Evolutionary conservation across 257 asterid species (phyloP).

Genomic region (Solanum paucissectum): DNA sequence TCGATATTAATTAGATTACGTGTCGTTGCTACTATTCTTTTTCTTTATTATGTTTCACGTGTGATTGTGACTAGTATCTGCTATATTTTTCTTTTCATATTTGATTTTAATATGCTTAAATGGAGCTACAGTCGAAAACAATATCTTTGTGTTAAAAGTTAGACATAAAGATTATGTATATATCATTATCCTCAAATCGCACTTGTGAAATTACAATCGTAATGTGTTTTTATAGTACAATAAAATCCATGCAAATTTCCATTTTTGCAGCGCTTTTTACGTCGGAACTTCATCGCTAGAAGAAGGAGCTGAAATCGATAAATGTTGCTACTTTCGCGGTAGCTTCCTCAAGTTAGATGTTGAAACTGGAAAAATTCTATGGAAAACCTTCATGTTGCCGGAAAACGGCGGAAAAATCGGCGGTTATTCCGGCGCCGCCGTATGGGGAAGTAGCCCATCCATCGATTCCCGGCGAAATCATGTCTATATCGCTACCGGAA

Average conservation of each 20-base stretch:
- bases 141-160: too few relatives aligned
- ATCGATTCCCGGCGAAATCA: slow-evolving; percentile 22
- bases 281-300: slow-evolving; percentile 42
- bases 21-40: too few relatives aligned
- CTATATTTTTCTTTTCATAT: too few relatives aligned
- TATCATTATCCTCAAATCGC: too few relatives aligned
- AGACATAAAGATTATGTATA: too few relatives aligned
- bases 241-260: background rate
- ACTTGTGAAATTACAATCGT: too few relatives aligned
- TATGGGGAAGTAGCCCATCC: slow-evolving; percentile 54
- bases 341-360: slow-evolving; percentile 36
- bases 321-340: slow-evolving; percentile 45
- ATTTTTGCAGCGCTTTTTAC: slow-evolving; percentile 15
- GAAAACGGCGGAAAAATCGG: slow-evolving; percentile 23
- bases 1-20: too few relatives aligned
- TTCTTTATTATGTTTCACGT: fast-evolving
- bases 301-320: slow-evolving; percentile 7
- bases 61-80: too few relatives aligned
- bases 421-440: slow-evolving; percentile 39
- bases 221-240: background rate
- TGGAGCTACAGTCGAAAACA: too few relatives aligned
- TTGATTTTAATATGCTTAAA: too few relatives aligned
- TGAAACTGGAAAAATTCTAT: slow-evolving; percentile 26
- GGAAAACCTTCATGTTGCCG: slow-evolving; percentile 38
- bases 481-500: slow-evolving; percentile 44